phyloP scores from a whole-genome alignment of 495 filamentous ascomycete genomes.

The Trichocladium antarcticum region DNA sequence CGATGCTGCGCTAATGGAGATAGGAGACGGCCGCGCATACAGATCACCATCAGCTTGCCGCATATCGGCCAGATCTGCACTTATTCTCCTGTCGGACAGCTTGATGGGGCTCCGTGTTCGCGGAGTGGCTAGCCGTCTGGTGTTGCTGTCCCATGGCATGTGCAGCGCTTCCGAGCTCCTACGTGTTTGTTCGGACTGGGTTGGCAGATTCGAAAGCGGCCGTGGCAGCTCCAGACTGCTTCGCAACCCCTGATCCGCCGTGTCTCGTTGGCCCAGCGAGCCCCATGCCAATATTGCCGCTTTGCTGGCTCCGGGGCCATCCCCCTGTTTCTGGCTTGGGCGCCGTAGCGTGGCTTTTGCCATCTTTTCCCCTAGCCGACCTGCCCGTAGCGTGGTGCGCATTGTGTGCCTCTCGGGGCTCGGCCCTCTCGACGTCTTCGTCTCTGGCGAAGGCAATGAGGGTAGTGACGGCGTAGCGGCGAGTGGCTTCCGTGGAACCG shows the following conservation, averaged over 20 bases:
- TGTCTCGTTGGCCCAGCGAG: conserved; percentile 26
- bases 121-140: conserved; percentile 30
- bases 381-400: conserved; percentile 68
- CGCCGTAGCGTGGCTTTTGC: conserved; percentile 40
- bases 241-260: not conserved
- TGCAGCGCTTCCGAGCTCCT: conserved; percentile 19
- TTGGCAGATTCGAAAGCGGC: conserved; percentile 15
- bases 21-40: conserved; percentile 20
- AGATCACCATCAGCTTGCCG: conserved; percentile 20
- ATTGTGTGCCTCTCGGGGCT: conserved; percentile 79
- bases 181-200: conserved; percentile 16
- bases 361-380: conserved; percentile 47
- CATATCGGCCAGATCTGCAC: conserved; percentile 14
- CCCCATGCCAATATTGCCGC: conserved; percentile 85
- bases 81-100: conserved; percentile 13
- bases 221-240: conserved; percentile 7
- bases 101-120: conserved; percentile 17
- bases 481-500: conserved; percentile 24
- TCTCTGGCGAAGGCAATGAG: conserved; percentile 18
- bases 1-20: conserved; percentile 39
- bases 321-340: conserved; percentile 20
- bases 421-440: conserved; percentile 49
- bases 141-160: conserved; percentile 36
- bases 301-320: conserved; percentile 55
- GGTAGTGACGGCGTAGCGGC: conserved; percentile 13